Percentiles rank a stretch among this genome's conserved stretches.
Conservation (phyloP, 73 alveolate species). For the Paramecium biaurelia region DNA sequence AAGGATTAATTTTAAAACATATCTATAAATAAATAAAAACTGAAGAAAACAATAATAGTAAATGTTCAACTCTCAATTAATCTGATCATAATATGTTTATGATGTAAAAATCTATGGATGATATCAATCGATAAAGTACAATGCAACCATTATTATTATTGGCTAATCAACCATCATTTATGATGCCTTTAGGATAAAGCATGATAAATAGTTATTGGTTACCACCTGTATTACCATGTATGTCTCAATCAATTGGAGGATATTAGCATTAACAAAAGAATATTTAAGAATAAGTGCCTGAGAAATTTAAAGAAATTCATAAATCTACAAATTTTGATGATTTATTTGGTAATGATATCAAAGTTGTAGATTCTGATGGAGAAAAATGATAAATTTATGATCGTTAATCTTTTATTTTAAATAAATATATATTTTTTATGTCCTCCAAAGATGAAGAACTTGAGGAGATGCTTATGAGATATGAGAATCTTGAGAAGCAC, state of each 20-base stretch:
- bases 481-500: conserved; percentile 23
- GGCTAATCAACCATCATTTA: conserved; percentile 15
- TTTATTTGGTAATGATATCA: conserved; percentile 27
- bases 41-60: conserved; percentile 6
- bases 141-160: background rate
- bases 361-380: conserved; percentile 40
- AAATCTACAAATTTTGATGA: background rate
- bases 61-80: background rate
- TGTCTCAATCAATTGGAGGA: conserved; percentile 9
- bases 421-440: background rate
- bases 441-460: background rate
- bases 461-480: background rate
- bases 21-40: background rate
- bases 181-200: background rate
- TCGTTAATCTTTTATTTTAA: conserved; percentile 19
- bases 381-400: conserved; percentile 32
- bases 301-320: background rate
- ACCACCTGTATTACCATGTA: conserved; percentile 26
- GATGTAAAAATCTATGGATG: background rate
- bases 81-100: background rate
- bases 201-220: conserved; percentile 39
- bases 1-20: background rate
- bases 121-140: background rate
- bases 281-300: background rate
- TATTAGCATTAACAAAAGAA: background rate